Percentiles rank a stretch among this genome's conserved stretches.
phyloP scores from a whole-genome alignment of 805 yeast genomes.

The Candida nitratophila region DNA sequence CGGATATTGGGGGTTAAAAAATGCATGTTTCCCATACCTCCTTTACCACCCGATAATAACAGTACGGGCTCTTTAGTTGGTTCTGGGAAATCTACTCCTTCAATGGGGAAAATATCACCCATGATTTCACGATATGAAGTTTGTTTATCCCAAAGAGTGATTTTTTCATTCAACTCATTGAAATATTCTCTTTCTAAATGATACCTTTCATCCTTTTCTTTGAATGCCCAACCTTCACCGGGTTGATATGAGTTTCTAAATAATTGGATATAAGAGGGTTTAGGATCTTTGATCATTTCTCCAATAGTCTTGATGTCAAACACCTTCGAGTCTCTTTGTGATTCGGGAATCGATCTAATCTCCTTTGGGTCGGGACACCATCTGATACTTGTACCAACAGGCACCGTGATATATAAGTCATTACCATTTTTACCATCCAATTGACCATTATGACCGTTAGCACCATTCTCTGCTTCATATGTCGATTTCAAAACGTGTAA shows the following conservation, averaged over 20 bases:
- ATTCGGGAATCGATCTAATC: slow-evolving; percentile 18
- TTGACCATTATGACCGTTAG: slow-evolving; percentile 65
- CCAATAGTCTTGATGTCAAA: slow-evolving; percentile 23
- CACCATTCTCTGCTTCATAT: slow-evolving; percentile 70
- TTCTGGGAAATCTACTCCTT: slow-evolving; percentile 68
- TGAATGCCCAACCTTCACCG: slow-evolving; percentile 88
- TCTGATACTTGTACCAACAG: slow-evolving; percentile 80
- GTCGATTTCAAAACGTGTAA: slow-evolving; percentile 61
- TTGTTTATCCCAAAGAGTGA: slow-evolving; percentile 56
- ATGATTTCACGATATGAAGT: slow-evolving; percentile 48
- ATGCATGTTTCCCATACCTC: slow-evolving; percentile 97
- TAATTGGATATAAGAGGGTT: slow-evolving; percentile 48
- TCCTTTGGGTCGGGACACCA: slow-evolving; percentile 75
- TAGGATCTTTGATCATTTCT: slow-evolving; percentile 7
- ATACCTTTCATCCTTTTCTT: slow-evolving; percentile 67
- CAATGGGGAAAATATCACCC: slow-evolving; percentile 67
- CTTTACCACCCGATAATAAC: slow-evolving; percentile 77
- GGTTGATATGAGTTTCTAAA: slow-evolving; percentile 52
- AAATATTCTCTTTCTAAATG: slow-evolving; percentile 65
- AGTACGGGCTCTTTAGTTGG: slow-evolving; percentile 62
- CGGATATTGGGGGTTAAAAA: slow-evolving; percentile 77
- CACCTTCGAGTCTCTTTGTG: slow-evolving; percentile 8
- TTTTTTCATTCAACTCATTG: slow-evolving; percentile 51
- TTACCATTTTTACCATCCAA: slow-evolving; percentile 82
- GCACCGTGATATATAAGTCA: slow-evolving; percentile 76